Evolutionary conservation across 1,284 basidiomycete species (phyloP), one percentile per base, ranked within the genome.

Genomic region (Sporisorium iseilematis-ciliati): DNA sequence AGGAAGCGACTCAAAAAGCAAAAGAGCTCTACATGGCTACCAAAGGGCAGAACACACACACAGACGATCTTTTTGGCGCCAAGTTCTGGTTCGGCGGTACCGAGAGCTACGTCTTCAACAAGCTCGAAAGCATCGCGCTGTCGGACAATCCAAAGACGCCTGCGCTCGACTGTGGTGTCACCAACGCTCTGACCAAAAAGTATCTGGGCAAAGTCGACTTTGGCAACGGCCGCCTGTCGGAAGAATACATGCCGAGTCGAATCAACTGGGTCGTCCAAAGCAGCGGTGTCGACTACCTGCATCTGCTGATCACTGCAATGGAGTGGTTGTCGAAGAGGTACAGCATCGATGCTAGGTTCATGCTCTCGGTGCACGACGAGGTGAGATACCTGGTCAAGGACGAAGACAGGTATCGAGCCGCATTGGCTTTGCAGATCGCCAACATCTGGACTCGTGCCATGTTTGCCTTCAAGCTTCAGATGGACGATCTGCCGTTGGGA

Each of bases 221-320:
- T 33, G 60, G 89, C 43, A 86, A 86, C 40, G 86, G 84, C 1
- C 78, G 82, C 18, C 91, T 92, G 66, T 92, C 92, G 20, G 87
- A 91, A 1, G 93, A 96, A 78, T 99, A 93, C 86, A 92, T 99
- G 89, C 93, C 97, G 0, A 96, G 94, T 14, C 90, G 96, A 26
- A 96, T 99, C 87, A 99, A 99, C 84, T 99, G 97, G 97, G 97
- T 97, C 53, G 97, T 99, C 7, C 97, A 99, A 85, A 97, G 94
- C 7, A 97, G 94, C 0, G 97, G 96, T 21, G 96, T 99, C 45
- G 96, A 99, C 86, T 99, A 99, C 83, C 90, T 99, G 14, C 96
- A 99, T 82, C 90, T 99, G 51, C 90, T 99, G 64, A 94, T 99
- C 81, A 93, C 95, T 29, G 90, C 94, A 1, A 98, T 99, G 95